Base-by-base conservation (phyloP, 139 green algal species). In the Gonium pectorale region DNA sequence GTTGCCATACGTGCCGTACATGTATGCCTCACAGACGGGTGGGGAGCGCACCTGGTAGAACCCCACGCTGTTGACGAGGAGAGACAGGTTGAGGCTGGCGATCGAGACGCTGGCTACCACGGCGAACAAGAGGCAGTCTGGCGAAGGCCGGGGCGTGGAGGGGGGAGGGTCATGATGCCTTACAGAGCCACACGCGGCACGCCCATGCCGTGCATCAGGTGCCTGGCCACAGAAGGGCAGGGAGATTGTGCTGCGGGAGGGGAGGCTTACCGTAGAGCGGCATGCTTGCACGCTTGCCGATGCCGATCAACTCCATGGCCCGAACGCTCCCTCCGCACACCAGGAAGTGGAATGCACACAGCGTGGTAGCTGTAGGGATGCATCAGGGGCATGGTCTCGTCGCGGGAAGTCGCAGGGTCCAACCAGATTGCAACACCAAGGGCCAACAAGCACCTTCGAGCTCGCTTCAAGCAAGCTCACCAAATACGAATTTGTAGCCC, bases 1-100 rank as follows among this genome's bases (percentile, higher is more conserved):
- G n/a, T n/a, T n/a, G n/a, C n/a, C n/a, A n/a, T n/a, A n/a, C n/a
- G n/a, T n/a, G n/a, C n/a, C n/a, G n/a, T n/a, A n/a, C n/a, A n/a
- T n/a, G n/a, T n/a, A n/a, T n/a, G n/a, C n/a, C n/a, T n/a, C n/a
- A n/a, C n/a, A n/a, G n/a, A n/a, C n/a, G n/a, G n/a, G n/a, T n/a
- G n/a, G n/a, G n/a, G n/a, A 13, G 31, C 73, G n/a, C 37, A 93
- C 89, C 86, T 95, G 92, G 70, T 95, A 96, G 46, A 95, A 94
- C 0, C 90, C 90, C 5, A 95, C 92, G 26, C 87, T 87, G 72
- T 95, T 95, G 3, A 94, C 62, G 27, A 94, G 89, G 40, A 95
- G 78, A 0, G 88, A 93, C 1, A 94, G 79, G 68, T 95, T 95
- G 2, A 95, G 44, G 31, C 79, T 88, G 22, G 89, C 87, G 67